These are phyloP conservation scores for Colletotrichum godetiae DNA, from an alignment of 2,329 filamentous ascomycete genomes.

Conservation along the genomic window DNA sequence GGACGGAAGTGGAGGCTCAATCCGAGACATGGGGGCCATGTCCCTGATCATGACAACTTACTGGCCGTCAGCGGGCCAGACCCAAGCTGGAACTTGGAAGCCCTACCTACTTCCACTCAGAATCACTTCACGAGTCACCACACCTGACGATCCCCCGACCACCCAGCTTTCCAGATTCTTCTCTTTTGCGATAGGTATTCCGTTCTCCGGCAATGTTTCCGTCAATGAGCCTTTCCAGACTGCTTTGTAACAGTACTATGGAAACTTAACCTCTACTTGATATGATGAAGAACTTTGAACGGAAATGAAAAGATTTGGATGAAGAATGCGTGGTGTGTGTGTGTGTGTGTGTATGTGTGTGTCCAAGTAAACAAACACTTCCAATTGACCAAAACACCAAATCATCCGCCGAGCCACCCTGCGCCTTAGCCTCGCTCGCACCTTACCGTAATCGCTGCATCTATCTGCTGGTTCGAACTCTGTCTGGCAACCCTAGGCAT, in stretches of 20 bases:
- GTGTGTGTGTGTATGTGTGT: no score
- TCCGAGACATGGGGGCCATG: neutral
- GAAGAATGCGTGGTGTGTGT: no score
- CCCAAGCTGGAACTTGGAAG: neutral
- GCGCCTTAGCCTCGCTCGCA: neutral
- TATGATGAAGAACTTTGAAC: no score
- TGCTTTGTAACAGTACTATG: no score
- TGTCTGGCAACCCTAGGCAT: neutral
- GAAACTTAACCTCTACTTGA: no score
- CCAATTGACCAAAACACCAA: neutral
- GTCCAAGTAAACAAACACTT: neutral
- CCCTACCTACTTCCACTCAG: neutral
- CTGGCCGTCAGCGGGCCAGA: neutral
- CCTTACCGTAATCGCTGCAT: slow-evolving; percentile 8
- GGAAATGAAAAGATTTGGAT: no score
- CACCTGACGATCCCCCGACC: neutral
- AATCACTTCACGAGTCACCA: neutral
- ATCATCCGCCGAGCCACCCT: neutral
- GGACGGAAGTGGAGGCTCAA: slow-evolving; percentile 32
- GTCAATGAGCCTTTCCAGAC: no score
- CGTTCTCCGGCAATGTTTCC: no score
- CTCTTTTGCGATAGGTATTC: no score
- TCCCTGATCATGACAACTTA: neutral
- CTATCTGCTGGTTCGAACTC: slow-evolving; percentile 3
- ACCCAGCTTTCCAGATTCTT: neutral